Conservation (phyloP, 2,329 filamentous ascomycete species). For the Bertia moriformis region DNA sequence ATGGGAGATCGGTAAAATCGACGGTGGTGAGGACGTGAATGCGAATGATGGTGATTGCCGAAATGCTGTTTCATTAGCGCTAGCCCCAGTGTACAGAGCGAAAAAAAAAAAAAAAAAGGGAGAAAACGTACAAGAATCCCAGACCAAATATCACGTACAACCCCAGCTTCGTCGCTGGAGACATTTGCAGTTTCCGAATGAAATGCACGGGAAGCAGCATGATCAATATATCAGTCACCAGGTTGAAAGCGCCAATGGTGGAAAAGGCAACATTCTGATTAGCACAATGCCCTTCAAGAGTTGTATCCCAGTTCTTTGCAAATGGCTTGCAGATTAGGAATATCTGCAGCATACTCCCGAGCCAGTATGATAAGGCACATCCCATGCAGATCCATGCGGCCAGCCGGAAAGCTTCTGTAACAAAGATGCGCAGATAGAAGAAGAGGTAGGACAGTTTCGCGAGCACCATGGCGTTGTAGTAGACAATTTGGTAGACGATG, state of each 20-base stretch:
- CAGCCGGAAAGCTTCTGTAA: neutral
- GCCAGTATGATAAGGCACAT: neutral
- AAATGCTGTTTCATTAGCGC: conserved; percentile 13
- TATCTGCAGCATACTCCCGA: neutral
- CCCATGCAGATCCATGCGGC: conserved; percentile 3
- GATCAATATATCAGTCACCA: conserved; percentile 10
- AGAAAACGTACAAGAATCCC: conserved; percentile 8
- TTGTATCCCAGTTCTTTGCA: conserved; percentile 11
- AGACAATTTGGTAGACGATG: no score
- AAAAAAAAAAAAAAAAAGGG: neutral
- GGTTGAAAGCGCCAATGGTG: conserved; percentile 8
- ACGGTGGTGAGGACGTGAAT: conserved; percentile 16
- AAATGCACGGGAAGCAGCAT: conserved; percentile 8
- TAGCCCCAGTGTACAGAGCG: neutral
- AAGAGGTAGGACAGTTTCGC: neutral
- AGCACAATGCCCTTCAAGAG: conserved; percentile 9
- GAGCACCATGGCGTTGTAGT: no score
- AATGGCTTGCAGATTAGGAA: conserved; percentile 6
- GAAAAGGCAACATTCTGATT: conserved; percentile 9
- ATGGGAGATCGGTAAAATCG: conserved; percentile 18
- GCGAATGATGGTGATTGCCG: conserved; percentile 18
- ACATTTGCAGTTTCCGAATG: conserved; percentile 10
- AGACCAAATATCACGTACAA: conserved; percentile 9
- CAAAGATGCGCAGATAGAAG: neutral
- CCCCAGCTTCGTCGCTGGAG: conserved; percentile 8